Conservation (phyloP, 2,329 filamentous ascomycete species). For the Fusarium burgessii region DNA sequence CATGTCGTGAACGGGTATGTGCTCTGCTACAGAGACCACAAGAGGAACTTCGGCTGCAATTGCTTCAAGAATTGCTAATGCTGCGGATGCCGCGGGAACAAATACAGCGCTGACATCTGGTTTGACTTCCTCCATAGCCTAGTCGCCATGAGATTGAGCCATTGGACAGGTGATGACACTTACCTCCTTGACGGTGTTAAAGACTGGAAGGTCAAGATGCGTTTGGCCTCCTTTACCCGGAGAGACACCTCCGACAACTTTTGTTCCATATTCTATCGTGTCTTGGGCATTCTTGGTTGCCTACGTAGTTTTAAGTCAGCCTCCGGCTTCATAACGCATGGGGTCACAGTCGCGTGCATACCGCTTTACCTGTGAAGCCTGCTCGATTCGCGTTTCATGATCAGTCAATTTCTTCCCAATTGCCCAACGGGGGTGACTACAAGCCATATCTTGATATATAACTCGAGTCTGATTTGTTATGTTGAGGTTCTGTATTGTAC, state of each 20-base stretch:
- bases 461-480: slow-evolving; percentile 48
- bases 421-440: neutral
- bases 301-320: slow-evolving; percentile 33
- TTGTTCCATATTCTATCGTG: slow-evolving; percentile 55
- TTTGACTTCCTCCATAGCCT: slow-evolving; percentile 52
- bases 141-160: neutral
- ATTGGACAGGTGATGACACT: neutral
- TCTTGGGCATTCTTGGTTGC: slow-evolving; percentile 54
- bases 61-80: slow-evolving; percentile 77
- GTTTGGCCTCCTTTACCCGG: slow-evolving; percentile 51
- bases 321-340: neutral
- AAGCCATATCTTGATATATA: slow-evolving; percentile 51
- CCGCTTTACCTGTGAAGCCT: slow-evolving; percentile 56
- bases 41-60: slow-evolving; percentile 83
- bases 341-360: slow-evolving; percentile 25
- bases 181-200: slow-evolving; percentile 51
- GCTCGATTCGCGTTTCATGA: neutral
- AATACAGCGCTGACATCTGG: slow-evolving; percentile 81
- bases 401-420: neutral
- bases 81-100: slow-evolving; percentile 75
- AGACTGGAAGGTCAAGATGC: slow-evolving; percentile 54
- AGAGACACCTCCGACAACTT: slow-evolving; percentile 55
- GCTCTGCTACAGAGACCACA: slow-evolving; percentile 83
- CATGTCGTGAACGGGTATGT: slow-evolving; percentile 83
- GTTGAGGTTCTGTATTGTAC: slow-evolving; percentile 49